These are phyloP conservation scores for Syzygium jambos DNA, from an alignment of 345 rosid genomes.

Conservation along the genomic window DNA sequence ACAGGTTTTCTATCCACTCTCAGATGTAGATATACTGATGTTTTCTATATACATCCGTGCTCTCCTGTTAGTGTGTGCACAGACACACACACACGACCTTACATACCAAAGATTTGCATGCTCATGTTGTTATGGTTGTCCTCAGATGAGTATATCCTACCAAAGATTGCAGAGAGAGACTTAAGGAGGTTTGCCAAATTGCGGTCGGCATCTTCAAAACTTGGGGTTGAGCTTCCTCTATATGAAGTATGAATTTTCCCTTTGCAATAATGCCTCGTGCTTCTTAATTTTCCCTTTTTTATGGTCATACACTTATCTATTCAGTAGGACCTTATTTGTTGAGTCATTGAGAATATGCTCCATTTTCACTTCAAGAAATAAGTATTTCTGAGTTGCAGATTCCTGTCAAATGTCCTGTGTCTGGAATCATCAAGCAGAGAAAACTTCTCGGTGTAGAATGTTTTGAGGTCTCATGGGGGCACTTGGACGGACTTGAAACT, in stretches of 20 bases:
- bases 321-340: neutral
- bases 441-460: conserved; percentile 66
- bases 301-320: neutral
- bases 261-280: neutral
- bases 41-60: neutral
- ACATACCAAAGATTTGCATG: neutral
- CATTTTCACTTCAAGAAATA: neutral
- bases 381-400: conserved; percentile 29
- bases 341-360: neutral
- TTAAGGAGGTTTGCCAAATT: conserved; percentile 58
- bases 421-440: conserved; percentile 54
- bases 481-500: conserved; percentile 45
- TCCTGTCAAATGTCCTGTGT: conserved; percentile 68
- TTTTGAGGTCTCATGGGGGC: conserved; percentile 78
- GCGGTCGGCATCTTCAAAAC: conserved; percentile 33
- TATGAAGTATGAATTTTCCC: conserved; percentile 27
- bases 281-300: conserved; percentile 2
- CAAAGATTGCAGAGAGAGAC: conserved; percentile 89
- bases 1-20: conserved; percentile 40
- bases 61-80: neutral
- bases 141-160: conserved; percentile 83
- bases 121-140: neutral
- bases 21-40: neutral
- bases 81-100: neutral
- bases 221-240: conserved; percentile 41